phyloP scores from a whole-genome alignment of 2,329 filamentous ascomycete genomes.

The Aspergillus proliferans region DNA sequence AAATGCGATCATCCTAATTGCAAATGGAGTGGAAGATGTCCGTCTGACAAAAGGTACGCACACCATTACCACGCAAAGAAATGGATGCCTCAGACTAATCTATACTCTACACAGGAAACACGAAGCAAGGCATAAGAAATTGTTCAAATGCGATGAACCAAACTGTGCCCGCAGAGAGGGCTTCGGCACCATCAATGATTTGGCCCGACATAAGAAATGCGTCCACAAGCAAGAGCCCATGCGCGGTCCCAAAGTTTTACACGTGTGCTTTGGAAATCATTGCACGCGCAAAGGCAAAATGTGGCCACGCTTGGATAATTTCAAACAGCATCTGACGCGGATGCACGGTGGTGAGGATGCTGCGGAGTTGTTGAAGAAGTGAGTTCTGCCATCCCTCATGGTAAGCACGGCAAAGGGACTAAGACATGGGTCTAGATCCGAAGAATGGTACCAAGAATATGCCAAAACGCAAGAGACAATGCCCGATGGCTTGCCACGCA shows the following conservation, averaged over 20 bases:
- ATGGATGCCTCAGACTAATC: neutral
- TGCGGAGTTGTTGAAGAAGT: conserved; percentile 44
- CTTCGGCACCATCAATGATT: conserved; percentile 75
- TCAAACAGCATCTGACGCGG: conserved; percentile 67
- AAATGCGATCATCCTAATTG: conserved; percentile 27
- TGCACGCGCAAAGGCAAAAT: conserved; percentile 60
- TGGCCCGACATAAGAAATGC: conserved; percentile 69
- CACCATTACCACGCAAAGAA: neutral
- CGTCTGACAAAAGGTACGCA: conserved; percentile 36
- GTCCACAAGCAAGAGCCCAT: conserved; percentile 54
- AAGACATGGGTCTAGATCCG: conserved; percentile 21
- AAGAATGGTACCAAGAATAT: conserved; percentile 29
- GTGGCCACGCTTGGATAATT: conserved; percentile 83
- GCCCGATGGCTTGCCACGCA: conserved; percentile 12
- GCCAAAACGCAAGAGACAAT: conserved; percentile 16
- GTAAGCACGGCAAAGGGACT: conserved; percentile 1
- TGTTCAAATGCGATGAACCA: conserved; percentile 54
- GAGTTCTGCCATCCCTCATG: conserved; percentile 16
- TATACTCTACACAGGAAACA: conserved; percentile 59
- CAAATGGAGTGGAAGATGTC: conserved; percentile 32
- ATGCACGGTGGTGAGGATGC: conserved; percentile 54
- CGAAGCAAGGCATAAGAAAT: conserved; percentile 61
- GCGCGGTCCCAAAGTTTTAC: conserved; percentile 47
- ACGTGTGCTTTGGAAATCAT: conserved; percentile 51
- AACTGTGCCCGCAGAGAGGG: conserved; percentile 57